Evolutionary conservation across 495 filamentous ascomycete species (phyloP).

Genomic region (Staphylotrichum tortipilum): DNA sequence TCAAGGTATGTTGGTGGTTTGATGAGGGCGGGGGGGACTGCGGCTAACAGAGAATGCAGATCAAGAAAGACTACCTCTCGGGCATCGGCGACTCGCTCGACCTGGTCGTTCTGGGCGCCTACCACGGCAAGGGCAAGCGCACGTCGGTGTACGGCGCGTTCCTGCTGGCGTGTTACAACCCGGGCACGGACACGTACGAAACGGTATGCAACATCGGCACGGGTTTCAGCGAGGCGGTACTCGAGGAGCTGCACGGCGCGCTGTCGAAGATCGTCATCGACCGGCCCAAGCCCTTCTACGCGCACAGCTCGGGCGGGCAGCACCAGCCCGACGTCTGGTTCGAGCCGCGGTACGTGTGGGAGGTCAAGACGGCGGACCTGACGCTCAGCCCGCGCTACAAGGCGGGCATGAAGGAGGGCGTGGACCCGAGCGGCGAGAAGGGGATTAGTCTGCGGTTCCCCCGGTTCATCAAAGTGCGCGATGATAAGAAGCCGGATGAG

Average conservation of each 20-base stretch:
- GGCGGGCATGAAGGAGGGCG: slow-evolving; percentile 56
- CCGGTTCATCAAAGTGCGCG: slow-evolving; percentile 76
- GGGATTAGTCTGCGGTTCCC: slow-evolving; percentile 87
- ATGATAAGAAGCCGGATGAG: slow-evolving; percentile 91
- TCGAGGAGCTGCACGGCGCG: slow-evolving; percentile 70
- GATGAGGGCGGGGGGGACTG: neutral
- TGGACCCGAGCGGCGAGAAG: slow-evolving; percentile 64
- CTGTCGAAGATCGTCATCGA: slow-evolving; percentile 71
- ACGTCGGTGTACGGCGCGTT: slow-evolving; percentile 94
- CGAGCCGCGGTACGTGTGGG: slow-evolving; percentile 89
- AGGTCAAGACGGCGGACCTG: slow-evolving; percentile 92
- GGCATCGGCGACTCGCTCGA: slow-evolving; percentile 94
- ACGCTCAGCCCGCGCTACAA: slow-evolving; percentile 89
- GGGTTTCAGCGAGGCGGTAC: slow-evolving; percentile 80
- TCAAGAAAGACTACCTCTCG: slow-evolving; percentile 95
- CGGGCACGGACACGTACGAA: slow-evolving; percentile 68
- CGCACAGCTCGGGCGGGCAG: slow-evolving; percentile 71
- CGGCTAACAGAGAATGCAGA: slow-evolving; percentile 34
- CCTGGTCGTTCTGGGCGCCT: slow-evolving; percentile 90
- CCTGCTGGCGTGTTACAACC: slow-evolving; percentile 87
- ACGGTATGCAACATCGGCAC: slow-evolving; percentile 98
- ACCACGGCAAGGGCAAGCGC: slow-evolving; percentile 89
- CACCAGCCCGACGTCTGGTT: slow-evolving; percentile 99
- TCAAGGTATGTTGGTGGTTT: slow-evolving; percentile 55
- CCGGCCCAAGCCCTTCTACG: slow-evolving; percentile 86